phyloP scores from a whole-genome alignment of 768 basidiomycete species.

The Dacryopinax primogenitus region DNA sequence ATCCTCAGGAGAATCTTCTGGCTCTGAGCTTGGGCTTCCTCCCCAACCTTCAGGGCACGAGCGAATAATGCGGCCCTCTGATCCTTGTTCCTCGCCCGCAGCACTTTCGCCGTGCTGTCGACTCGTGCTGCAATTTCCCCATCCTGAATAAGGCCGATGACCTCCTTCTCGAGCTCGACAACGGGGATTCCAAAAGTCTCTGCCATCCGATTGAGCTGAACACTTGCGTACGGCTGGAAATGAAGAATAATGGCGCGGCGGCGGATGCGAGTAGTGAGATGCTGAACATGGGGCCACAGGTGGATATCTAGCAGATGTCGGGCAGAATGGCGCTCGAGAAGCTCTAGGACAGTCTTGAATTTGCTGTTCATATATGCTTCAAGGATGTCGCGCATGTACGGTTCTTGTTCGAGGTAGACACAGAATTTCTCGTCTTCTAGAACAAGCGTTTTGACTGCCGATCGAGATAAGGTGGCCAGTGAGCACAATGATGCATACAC shows the following conservation, averaged over 20 bases:
- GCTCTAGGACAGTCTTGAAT: slow-evolving; percentile 68
- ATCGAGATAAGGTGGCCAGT: slow-evolving; percentile 60
- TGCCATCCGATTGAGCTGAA: slow-evolving; percentile 73
- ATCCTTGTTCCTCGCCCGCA: slow-evolving; percentile 68
- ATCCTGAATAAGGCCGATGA: slow-evolving; percentile 63
- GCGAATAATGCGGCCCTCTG: slow-evolving; percentile 65
- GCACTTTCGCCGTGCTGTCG: slow-evolving; percentile 79
- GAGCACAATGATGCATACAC: slow-evolving; percentile 77
- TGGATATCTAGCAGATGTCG: slow-evolving; percentile 69
- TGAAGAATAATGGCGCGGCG: slow-evolving; percentile 73
- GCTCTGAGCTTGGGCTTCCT: slow-evolving; percentile 58
- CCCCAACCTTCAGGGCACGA: slow-evolving; percentile 58
- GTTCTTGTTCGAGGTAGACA: slow-evolving; percentile 71
- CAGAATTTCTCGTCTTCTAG: slow-evolving; percentile 60
- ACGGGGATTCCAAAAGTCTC: slow-evolving; percentile 71
- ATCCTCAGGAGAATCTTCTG: slow-evolving; percentile 69
- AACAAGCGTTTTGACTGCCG: slow-evolving; percentile 46
- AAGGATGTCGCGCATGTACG: slow-evolving; percentile 73
- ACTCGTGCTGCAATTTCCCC: slow-evolving; percentile 72
- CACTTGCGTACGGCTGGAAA: slow-evolving; percentile 79
- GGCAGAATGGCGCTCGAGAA: slow-evolving; percentile 62
- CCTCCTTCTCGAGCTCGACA: slow-evolving; percentile 55
- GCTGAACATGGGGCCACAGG: slow-evolving; percentile 51
- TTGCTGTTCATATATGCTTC: slow-evolving; percentile 76
- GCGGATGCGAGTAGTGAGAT: slow-evolving; percentile 55